Conservation (phyloP, 768 basidiomycete species). For the Lactarius psammicola region DNA sequence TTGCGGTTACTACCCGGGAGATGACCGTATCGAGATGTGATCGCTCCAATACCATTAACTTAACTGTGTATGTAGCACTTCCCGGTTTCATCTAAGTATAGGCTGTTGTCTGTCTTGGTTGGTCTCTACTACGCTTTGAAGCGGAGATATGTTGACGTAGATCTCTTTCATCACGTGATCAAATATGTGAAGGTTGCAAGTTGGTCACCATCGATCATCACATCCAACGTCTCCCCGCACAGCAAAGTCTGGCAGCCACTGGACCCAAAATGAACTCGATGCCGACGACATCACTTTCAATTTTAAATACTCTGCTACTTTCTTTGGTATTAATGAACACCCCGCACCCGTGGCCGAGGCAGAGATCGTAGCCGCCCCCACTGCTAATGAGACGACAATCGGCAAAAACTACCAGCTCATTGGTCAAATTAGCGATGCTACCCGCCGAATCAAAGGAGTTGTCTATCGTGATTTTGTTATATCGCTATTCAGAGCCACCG, state of each 20-base stretch:
- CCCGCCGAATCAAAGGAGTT: no score
- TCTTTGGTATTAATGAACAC: neutral
- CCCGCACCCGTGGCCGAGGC: neutral
- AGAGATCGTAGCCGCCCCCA: neutral
- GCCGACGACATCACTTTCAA: neutral
- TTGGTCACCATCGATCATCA: neutral
- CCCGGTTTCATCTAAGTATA: slow-evolving; percentile 1
- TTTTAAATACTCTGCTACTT: neutral
- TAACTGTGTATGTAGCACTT: neutral
- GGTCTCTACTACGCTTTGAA: neutral
- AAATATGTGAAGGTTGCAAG: neutral
- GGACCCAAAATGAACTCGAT: neutral
- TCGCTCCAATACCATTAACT: neutral
- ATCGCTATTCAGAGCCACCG: no score
- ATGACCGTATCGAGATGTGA: slow-evolving; percentile 20
- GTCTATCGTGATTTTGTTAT: no score
- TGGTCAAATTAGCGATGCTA: neutral
- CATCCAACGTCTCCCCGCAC: neutral
- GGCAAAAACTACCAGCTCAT: neutral
- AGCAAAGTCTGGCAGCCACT: neutral
- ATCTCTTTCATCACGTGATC: neutral
- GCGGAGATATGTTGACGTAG: neutral
- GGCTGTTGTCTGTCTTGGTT: neutral
- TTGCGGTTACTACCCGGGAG: slow-evolving; percentile 9
- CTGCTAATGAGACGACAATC: neutral